Percentiles rank a stretch among this genome's conserved stretches.
phyloP scores from a whole-genome alignment of 768 basidiomycete genomes.

The Russula sp. region DNA sequence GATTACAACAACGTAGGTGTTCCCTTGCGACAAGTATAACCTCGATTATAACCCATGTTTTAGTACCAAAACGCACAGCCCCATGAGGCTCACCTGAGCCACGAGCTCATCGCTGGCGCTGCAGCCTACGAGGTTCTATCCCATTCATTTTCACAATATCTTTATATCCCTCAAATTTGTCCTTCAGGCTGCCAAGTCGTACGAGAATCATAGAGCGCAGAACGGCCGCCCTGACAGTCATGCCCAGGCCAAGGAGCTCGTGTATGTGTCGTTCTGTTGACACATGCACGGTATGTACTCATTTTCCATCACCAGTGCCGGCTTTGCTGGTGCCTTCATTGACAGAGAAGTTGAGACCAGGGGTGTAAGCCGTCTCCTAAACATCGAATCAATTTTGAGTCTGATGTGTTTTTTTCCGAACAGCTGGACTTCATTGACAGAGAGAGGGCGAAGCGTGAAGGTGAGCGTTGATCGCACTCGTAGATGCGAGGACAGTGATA shows the following conservation, averaged over 20 bases:
- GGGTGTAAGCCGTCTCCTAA: slow-evolving; percentile 34
- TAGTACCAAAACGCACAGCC: not conserved
- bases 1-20: not conserved
- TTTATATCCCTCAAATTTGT: not conserved
- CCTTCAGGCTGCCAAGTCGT: not conserved
- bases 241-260: not conserved
- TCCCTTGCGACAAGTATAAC: not conserved
- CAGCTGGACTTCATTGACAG: not conserved
- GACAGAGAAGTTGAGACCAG: slow-evolving; percentile 52
- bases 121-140: not conserved
- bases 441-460: not conserved
- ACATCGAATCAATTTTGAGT: not conserved
- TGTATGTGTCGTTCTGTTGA: not conserved
- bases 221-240: not conserved
- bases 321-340: slow-evolving; percentile 46
- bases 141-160: not conserved
- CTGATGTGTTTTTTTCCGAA: not conserved
- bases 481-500: not conserved
- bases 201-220: not conserved
- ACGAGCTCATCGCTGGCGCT: not conserved
- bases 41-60: not conserved
- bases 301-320: slow-evolving; percentile 37
- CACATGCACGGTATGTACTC: not conserved
- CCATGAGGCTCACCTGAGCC: not conserved
- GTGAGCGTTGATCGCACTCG: not conserved